Evolutionary conservation across 2,329 filamentous ascomycete species (phyloP), one percentile per base, ranked within the genome.

Genomic region (Aspergillus clavatus): DNA sequence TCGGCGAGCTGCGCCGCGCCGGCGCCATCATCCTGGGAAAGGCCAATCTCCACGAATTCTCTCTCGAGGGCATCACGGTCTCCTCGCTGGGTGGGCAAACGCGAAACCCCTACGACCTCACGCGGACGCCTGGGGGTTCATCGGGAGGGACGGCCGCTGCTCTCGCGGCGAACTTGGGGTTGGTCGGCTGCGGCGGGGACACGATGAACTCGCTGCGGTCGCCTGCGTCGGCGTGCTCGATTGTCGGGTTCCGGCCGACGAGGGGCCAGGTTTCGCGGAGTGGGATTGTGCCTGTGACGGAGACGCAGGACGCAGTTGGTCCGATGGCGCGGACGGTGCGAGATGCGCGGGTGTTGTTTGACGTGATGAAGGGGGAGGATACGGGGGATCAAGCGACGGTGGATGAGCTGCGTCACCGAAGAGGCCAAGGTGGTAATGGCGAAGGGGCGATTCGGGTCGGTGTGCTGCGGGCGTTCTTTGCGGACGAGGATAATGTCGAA

Each of bases 11-110:
- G 8, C 70, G 72, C 11, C 54, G 62, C 2, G 74, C 76, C 4
- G 79, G 79, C 2, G 79, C 76, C 1, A 67, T 83, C 4, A 76
- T 82, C 38, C 67, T 83, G 3, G 80, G 78, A 26, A 83, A 83
- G 57, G 71, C 75, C 0, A 83, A 82, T 50, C 62, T 84, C 19
- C 81, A 84, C 53, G 81, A 84, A 59, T 68, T 85, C 40, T 81
- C 82, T 0, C 66, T 84, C 0, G 81, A 85, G 55, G 82, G 82
- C 0, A 68, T 84, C 29, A 77, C 75, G 1, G 79, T 82, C 1
- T 84, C 80, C 0, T 83, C 79, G 0, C 59, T 82, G 0, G 81
- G 80, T 10, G 82, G 82, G 0, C 82, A 86, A 61, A 83, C 81
- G 0, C 59, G 79, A 48, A 85, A 85, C 58, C 81, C 82, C 0